A percentile compares a stretch with the other conserved stretches of the same genome.
These are phyloP conservation scores for Lecanosticta acicola DNA, from an alignment of 2,329 filamentous ascomycete genomes.

Conservation along the genomic window DNA sequence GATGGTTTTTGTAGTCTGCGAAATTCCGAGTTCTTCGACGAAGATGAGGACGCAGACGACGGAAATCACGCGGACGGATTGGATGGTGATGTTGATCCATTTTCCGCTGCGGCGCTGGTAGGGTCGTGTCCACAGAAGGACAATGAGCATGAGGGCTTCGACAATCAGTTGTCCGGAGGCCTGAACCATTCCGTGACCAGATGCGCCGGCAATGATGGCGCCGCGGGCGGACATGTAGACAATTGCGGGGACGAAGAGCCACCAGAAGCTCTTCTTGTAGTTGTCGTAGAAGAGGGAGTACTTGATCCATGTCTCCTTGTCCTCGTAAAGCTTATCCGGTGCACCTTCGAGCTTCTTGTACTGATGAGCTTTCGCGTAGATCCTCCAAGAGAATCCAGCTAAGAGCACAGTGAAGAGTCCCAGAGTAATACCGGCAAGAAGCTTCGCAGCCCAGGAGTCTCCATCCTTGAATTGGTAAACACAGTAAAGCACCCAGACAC, in stretches of 20 bases:
- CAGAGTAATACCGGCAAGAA: conserved; percentile 75
- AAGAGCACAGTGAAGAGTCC: conserved; percentile 73
- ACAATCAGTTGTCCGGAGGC: conserved; percentile 73
- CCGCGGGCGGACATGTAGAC: conserved; percentile 88
- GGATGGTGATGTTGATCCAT: conserved; percentile 89
- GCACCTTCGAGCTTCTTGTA: conserved; percentile 74
- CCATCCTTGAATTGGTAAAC: conserved; percentile 91
- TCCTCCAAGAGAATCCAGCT: conserved; percentile 77
- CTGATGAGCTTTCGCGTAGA: conserved; percentile 67
- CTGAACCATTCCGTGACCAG: conserved; percentile 80
- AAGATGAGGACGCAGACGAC: conserved; percentile 87
- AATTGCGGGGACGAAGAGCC: conserved; percentile 87
- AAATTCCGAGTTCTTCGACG: conserved; percentile 84
- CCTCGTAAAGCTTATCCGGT: conserved; percentile 67
- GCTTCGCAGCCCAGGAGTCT: conserved; percentile 89
- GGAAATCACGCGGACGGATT: conserved; percentile 81
- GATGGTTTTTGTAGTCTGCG: conserved; percentile 87
- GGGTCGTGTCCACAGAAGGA: conserved; percentile 79
- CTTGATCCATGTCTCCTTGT: conserved; percentile 87
- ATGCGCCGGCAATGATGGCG: conserved; percentile 73
- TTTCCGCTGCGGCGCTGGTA: conserved; percentile 83
- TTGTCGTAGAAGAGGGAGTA: conserved; percentile 97
- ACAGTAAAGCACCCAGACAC: conserved; percentile 92
- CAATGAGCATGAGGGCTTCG: conserved; percentile 69
- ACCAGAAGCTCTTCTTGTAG: conserved; percentile 94